These are phyloP conservation scores for Rhizopus microsporus DNA, from an alignment of 371 early-diverging fungal species.

Conservation along the genomic window DNA sequence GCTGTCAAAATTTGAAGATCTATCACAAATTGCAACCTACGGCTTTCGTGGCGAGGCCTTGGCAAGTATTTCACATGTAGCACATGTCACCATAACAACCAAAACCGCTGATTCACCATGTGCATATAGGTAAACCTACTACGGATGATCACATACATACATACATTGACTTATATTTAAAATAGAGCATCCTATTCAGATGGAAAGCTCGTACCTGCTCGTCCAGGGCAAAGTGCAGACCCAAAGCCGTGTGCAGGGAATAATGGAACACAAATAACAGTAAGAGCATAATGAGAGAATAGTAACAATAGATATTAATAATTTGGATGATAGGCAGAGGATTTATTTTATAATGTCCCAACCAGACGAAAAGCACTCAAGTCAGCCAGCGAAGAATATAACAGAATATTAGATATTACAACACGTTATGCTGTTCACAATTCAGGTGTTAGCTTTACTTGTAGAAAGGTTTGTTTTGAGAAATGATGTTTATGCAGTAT, in stretches of 20 bases:
- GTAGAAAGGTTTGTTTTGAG: constrained; percentile 69
- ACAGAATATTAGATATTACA: constrained; percentile 83
- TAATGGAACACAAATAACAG: constrained; percentile 88
- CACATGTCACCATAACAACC: constrained; percentile 89
- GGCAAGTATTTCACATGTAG: constrained; percentile 94
- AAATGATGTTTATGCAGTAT: neutral
- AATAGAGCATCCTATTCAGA: constrained; percentile 80
- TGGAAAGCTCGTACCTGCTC: constrained; percentile 75
- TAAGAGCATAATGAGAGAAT: constrained; percentile 22
- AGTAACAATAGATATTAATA: neutral
- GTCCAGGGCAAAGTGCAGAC: constrained; percentile 68
- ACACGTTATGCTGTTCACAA: constrained; percentile 92
- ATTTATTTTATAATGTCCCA: constrained; percentile 90
- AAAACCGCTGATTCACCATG: constrained; percentile 79
- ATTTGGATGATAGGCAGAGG: constrained; percentile 67
- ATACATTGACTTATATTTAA: neutral
- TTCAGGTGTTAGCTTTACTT: constrained; percentile 75
- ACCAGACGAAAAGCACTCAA: constrained; percentile 81
- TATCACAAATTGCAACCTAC: constrained; percentile 84
- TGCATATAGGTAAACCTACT: constrained; percentile 69
- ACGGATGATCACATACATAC: neutral
- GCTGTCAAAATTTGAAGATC: constrained; percentile 83
- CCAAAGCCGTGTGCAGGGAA: constrained; percentile 94
- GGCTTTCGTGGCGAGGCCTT: constrained; percentile 99
- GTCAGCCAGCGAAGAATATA: constrained; percentile 84